Conservation (phyloP, 208 protist species). For the Angomonas ambiguus region DNA sequence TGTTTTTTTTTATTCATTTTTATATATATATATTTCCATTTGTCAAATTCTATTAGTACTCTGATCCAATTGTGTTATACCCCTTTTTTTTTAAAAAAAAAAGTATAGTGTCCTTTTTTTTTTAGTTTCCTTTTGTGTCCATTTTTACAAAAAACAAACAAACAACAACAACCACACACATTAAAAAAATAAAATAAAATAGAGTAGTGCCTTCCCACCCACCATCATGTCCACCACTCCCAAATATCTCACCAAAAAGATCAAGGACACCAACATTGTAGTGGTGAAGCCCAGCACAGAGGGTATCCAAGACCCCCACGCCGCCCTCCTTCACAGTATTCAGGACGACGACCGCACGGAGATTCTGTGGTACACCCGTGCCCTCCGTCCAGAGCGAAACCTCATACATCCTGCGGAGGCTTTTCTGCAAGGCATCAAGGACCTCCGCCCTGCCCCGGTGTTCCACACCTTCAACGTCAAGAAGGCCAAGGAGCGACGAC, state of each 20-base stretch:
- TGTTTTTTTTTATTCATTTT: conserved; percentile 16
- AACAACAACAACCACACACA: background rate
- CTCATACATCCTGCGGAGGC: conserved; percentile 68
- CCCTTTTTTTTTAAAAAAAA: background rate
- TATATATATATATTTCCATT: conserved; percentile 6
- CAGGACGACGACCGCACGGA: conserved; percentile 55
- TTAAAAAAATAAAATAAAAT: background rate
- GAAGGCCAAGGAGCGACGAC: conserved; percentile 66
- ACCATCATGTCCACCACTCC: too few relatives aligned
- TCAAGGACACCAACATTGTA: conserved; percentile 77
- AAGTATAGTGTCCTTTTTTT: conserved; percentile 6
- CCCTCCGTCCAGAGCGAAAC: conserved; percentile 60
- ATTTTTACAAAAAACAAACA: background rate
- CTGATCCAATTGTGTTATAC: conserved; percentile 3
- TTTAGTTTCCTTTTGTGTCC: background rate
- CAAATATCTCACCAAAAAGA: conserved; percentile 26
- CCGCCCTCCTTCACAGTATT: conserved; percentile 57
- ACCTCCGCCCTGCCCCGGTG: conserved; percentile 50
- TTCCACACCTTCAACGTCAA: conserved; percentile 80
- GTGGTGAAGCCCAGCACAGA: conserved; percentile 45
- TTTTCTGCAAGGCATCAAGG: conserved; percentile 75
- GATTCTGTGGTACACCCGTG: conserved; percentile 61
- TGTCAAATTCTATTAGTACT: conserved; percentile 4
- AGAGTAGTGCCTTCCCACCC: too few relatives aligned
- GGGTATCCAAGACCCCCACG: conserved; percentile 30